A percentile compares a stretch with the other conserved stretches of the same genome.
Conservation (phyloP, 2,329 filamentous ascomycete genomes). For the Aureobasidium sp. region DNA sequence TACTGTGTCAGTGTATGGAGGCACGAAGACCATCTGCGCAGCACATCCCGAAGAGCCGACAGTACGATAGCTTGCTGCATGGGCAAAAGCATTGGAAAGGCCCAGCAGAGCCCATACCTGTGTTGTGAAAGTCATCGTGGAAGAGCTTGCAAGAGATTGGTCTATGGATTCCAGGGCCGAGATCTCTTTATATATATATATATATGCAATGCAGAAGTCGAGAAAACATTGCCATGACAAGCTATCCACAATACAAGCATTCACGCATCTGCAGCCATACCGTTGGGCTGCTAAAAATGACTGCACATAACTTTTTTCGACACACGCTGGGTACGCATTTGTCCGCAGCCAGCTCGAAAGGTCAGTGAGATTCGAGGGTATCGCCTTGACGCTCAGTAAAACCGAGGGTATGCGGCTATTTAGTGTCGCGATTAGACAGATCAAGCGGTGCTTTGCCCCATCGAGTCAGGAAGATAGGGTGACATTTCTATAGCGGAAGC, state of each 20-base stretch:
- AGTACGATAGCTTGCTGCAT: slow-evolving; percentile 13
- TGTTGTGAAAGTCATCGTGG: not conserved
- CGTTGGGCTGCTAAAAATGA: not conserved
- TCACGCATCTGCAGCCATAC: not conserved
- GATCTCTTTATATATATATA: not conserved
- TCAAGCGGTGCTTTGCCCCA: not conserved
- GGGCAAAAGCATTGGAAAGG: not conserved
- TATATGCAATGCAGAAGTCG: not conserved
- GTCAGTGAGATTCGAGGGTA: not conserved
- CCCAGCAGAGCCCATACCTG: not conserved
- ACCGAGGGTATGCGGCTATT: not conserved
- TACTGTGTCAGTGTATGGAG: slow-evolving; percentile 14
- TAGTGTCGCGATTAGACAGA: not conserved
- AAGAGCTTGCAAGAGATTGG: not conserved
- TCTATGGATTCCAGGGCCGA: not conserved
- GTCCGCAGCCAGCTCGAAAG: not conserved
- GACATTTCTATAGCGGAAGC: not conserved
- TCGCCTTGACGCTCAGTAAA: not conserved
- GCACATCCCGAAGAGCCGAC: slow-evolving; percentile 14
- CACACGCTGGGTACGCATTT: not conserved
- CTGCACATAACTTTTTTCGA: not conserved
- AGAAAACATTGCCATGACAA: not conserved
- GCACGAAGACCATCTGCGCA: slow-evolving; percentile 14
- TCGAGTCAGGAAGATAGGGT: not conserved
- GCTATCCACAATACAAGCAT: not conserved